phyloP scores from a whole-genome alignment of 1,284 basidiomycete species.

The Apiotrichum laibachii region DNA sequence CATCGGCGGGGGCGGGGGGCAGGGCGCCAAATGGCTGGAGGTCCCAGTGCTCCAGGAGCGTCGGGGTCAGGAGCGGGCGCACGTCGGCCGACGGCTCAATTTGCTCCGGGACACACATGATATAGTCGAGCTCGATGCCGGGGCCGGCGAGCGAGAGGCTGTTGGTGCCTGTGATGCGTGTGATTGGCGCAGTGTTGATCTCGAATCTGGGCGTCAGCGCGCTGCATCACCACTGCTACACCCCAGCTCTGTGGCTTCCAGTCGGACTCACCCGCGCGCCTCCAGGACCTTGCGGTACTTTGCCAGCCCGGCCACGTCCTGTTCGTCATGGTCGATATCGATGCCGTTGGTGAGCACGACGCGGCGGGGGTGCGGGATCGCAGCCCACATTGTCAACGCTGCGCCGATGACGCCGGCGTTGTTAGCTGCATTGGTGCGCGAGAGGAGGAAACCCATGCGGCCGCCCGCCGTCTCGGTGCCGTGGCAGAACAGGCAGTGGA shows the following conservation, averaged over 20 bases:
- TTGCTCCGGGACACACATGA: constrained; percentile 26
- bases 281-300: constrained; percentile 13
- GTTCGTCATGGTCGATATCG: constrained; percentile 21
- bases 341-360: constrained; percentile 32
- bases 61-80: constrained; percentile 11
- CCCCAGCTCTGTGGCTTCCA: neutral
- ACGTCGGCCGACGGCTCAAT: constrained; percentile 17
- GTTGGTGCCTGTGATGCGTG: neutral
- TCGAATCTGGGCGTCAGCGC: constrained; percentile 15
- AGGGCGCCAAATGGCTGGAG: constrained; percentile 18
- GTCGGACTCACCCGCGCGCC: constrained; percentile 22
- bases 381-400: constrained; percentile 29
- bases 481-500: constrained; percentile 42
- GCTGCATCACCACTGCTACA: too few species aligned
- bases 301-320: constrained; percentile 22
- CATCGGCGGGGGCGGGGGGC: constrained; percentile 3
- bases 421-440: constrained; percentile 9
- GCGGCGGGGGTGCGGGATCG: constrained; percentile 17
- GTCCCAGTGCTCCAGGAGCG: neutral
- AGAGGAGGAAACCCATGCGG: constrained; percentile 32
- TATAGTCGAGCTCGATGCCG: constrained; percentile 20
- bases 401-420: constrained; percentile 22
- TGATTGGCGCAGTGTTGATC: constrained; percentile 22
- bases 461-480: constrained; percentile 32
- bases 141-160: neutral